phyloP scores from a whole-genome alignment of 176 grass and related monocot species.

The Triticum timopheevii region DNA sequence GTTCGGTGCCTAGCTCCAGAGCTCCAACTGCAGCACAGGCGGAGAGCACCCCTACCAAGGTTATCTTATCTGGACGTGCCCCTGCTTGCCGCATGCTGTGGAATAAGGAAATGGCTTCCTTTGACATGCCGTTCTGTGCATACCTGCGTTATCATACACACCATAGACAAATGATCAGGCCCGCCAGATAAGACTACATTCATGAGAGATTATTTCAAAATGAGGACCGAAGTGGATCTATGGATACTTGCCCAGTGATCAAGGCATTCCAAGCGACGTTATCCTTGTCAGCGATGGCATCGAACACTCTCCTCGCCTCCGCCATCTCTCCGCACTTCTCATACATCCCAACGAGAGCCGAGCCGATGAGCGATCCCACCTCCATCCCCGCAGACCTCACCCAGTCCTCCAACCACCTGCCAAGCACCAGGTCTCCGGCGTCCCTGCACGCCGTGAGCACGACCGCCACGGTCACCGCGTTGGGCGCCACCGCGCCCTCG shows the following conservation, averaged over 20 bases:
- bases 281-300: constrained; percentile 53
- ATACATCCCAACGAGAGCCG: constrained; percentile 70
- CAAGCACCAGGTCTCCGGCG: constrained; percentile 41
- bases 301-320: constrained; percentile 55
- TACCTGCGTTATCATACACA: too few relatives aligned
- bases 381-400: constrained; percentile 26
- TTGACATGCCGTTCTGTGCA: constrained; percentile 32
- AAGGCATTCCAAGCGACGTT: constrained; percentile 74
- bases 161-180: too few relatives aligned
- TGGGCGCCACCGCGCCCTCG: constrained; percentile 9
- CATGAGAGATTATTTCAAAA: not conserved
- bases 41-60: constrained; percentile 74
- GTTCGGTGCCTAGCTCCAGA: constrained; percentile 58
- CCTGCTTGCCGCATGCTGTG: constrained; percentile 55
- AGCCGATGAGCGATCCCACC: constrained; percentile 41
- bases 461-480: constrained; percentile 3
- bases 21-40: constrained; percentile 76
- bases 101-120: constrained; percentile 84
- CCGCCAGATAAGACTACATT: not conserved
- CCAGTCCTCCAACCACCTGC: constrained; percentile 58
- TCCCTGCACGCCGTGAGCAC: constrained; percentile 56
- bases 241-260: constrained; percentile 72
- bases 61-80: constrained; percentile 65
- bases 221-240: not conserved
- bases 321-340: constrained; percentile 66